Evolutionary conservation across 179 eudicot genomes (phyloP).

Genomic region (Monotropa hypopitys): DNA sequence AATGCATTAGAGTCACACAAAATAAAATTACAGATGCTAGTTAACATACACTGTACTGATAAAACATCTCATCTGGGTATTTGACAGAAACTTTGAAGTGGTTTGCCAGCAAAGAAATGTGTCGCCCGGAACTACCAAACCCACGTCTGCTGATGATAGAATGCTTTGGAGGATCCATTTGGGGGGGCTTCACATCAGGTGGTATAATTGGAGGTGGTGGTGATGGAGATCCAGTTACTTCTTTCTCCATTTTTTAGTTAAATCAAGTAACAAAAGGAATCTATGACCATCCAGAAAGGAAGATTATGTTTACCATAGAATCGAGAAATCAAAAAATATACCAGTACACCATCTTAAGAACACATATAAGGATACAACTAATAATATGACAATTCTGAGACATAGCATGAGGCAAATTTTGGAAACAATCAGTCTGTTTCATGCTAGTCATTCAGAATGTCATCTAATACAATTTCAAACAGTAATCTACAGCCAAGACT

Average conservation of each 20-base stretch:
- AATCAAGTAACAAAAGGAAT: not conserved
- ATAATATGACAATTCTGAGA: not conserved
- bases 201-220: slow-evolving; percentile 31
- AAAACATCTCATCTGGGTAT: slow-evolving; percentile 48
- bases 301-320: not conserved
- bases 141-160: slow-evolving; percentile 54
- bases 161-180: slow-evolving; percentile 26
- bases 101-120: slow-evolving; percentile 41
- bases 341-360: not conserved
- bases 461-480: too few relatives aligned
- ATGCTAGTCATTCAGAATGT: too few relatives aligned
- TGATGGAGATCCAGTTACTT: not conserved
- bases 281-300: not conserved
- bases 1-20: not conserved
- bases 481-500: too few relatives aligned
- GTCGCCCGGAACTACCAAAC: slow-evolving; percentile 51
- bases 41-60: slow-evolving; percentile 63
- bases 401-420: too few relatives aligned
- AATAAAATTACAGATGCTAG: not conserved
- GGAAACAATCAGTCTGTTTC: too few relatives aligned
- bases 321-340: not conserved
- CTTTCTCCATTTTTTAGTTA: slow-evolving; percentile 16
- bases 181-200: slow-evolving; percentile 18
- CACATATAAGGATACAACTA: not conserved
- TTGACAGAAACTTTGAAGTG: slow-evolving; percentile 69